Evolutionary conservation across 2,329 filamentous ascomycete genomes (phyloP).

Genomic region (Cercospora sojina): DNA sequence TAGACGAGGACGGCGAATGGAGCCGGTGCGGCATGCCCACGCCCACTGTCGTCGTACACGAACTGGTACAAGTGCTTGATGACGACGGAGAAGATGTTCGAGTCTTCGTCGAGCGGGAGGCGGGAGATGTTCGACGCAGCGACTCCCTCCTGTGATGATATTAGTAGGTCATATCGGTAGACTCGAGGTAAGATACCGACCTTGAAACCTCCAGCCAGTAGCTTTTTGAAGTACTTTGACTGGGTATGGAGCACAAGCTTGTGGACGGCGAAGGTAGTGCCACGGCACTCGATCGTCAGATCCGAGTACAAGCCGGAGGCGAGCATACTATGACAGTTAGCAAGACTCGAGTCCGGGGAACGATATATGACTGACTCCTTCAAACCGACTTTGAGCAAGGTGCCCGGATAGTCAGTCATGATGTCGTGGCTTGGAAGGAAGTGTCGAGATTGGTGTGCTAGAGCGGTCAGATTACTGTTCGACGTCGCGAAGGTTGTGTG

Average conservation of each 20-base stretch:
- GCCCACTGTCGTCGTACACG: slow-evolving; percentile 23
- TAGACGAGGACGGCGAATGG: slow-evolving; percentile 39
- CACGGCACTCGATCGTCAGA: slow-evolving; percentile 44
- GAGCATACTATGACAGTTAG: not conserved
- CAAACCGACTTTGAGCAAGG: not conserved
- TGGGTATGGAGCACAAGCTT: slow-evolving; percentile 44
- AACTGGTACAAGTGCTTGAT: slow-evolving; percentile 29
- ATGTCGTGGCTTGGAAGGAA: not conserved
- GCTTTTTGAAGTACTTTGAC: slow-evolving; percentile 45
- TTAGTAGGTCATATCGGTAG: not conserved
- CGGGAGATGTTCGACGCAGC: slow-evolving; percentile 12
- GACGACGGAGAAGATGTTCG: slow-evolving; percentile 19
- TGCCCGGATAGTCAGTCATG: not conserved
- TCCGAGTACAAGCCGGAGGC: slow-evolving; percentile 40
- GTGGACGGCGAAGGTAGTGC: slow-evolving; percentile 44
- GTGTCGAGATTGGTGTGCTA: not conserved
- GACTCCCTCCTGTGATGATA: slow-evolving; percentile 16
- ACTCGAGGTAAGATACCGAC: slow-evolving; percentile 10
- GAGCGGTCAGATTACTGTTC: not conserved
- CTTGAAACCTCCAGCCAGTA: slow-evolving; percentile 33
- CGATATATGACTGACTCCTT: not conserved
- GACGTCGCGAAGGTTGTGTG: not conserved
- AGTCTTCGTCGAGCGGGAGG: slow-evolving; percentile 23
- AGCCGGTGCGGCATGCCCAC: not conserved
- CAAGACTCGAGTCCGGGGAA: not conserved